phyloP scores from a whole-genome alignment of 768 basidiomycete genomes.

The Piloderma croceum region DNA sequence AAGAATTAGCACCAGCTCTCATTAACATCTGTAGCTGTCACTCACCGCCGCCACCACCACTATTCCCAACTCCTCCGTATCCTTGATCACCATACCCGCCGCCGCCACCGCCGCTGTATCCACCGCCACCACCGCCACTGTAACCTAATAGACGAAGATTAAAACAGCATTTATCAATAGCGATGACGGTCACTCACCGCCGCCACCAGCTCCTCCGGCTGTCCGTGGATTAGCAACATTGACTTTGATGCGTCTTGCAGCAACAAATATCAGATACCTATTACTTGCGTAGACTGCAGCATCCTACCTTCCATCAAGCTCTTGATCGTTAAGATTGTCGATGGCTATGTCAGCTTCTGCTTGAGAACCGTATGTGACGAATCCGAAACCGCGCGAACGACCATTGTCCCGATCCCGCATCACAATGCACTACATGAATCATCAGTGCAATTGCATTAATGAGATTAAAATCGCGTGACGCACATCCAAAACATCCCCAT shows the following conservation, averaged over 20 bases:
- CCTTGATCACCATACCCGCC: conserved; percentile 7
- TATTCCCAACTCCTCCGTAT: conserved; percentile 4
- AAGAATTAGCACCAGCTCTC: too few species aligned
- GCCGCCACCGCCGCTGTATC: conserved; percentile 7
- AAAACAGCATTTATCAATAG: too few species aligned
- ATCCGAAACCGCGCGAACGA: conserved; percentile 54
- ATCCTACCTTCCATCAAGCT: conserved; percentile 52
- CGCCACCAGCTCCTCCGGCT: conserved; percentile 23
- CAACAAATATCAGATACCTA: too few species aligned
- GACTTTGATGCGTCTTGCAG: conserved; percentile 48
- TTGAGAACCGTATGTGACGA: conserved; percentile 35
- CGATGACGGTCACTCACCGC: conserved; percentile 15
- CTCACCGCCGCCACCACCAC: too few species aligned
- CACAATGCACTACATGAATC: too few species aligned
- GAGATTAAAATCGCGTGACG: conserved; percentile 31
- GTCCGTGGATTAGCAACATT: conserved; percentile 33
- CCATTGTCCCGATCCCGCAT: conserved; percentile 52
- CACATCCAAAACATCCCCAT: conserved; percentile 46
- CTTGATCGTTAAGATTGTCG: conserved; percentile 40
- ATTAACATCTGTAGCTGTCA: too few species aligned
- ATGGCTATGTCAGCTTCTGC: conserved; percentile 43
- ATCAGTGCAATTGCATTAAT: conserved; percentile 23
- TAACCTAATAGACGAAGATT: too few species aligned
- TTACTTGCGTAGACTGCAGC: too few species aligned
- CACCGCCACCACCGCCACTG: too few species aligned